Conservation (phyloP, 2,329 filamentous ascomycete genomes). For the Sclerotinia trifoliorum region DNA sequence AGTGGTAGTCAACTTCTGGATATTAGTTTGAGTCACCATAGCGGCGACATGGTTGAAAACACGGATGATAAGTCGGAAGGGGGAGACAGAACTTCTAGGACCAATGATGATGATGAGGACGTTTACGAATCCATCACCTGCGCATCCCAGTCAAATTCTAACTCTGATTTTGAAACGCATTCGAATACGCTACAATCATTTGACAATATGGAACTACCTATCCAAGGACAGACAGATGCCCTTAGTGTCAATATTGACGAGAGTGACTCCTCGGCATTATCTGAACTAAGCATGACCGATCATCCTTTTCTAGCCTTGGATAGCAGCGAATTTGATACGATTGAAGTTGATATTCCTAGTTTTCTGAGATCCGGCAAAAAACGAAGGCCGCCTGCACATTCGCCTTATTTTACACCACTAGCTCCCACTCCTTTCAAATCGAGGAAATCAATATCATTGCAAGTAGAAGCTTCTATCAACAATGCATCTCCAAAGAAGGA, state of each 20-base stretch:
- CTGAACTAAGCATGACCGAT: slow-evolving; percentile 25
- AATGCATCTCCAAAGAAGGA: not conserved
- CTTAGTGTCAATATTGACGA: not conserved
- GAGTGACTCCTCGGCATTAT: slow-evolving; percentile 23
- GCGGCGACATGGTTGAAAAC: not conserved
- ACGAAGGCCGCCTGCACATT: slow-evolving; percentile 35
- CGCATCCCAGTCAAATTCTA: not conserved
- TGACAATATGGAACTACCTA: slow-evolving; percentile 7
- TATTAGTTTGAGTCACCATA: slow-evolving; percentile 19
- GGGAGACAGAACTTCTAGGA: not conserved
- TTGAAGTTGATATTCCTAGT: slow-evolving; percentile 22
- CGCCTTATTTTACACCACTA: slow-evolving; percentile 37
- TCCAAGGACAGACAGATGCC: not conserved
- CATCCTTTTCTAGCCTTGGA: slow-evolving; percentile 29
- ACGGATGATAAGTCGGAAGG: not conserved
- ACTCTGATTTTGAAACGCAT: slow-evolving; percentile 23
- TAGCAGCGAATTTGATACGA: slow-evolving; percentile 25
- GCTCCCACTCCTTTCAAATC: slow-evolving; percentile 21
- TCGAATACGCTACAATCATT: slow-evolving; percentile 10
- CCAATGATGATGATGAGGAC: slow-evolving; percentile 12
- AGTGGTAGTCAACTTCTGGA: slow-evolving; percentile 40
- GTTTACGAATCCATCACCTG: slow-evolving; percentile 2
- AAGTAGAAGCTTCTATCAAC: not conserved
- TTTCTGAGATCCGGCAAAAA: slow-evolving; percentile 23
- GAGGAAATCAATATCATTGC: not conserved